Evolutionary conservation across 371 early-diverging fungal genomes (phyloP), one percentile per base, ranked within the genome.

Genomic region (Syncephalastrum racemosum): DNA sequence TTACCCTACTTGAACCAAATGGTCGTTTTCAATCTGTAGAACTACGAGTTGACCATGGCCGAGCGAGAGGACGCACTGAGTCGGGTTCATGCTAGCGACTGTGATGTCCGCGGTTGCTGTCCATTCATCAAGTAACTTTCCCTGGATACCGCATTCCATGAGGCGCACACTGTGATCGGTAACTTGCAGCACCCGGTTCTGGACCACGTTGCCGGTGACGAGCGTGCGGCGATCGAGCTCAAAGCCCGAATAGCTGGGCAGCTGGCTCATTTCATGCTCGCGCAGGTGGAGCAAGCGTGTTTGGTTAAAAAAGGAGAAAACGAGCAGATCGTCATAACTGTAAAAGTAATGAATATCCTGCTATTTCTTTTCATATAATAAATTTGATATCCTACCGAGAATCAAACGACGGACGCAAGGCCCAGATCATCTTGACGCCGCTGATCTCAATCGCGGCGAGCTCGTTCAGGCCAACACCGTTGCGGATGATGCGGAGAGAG

Each of bases 381-480:
- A 43, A 16, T 15, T 15, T 22, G 10, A 23, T 18, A 12, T 56
- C 67, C 53, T 56, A 58, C 62, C 39, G 53, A 19, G 68, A 56
- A 22, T 63, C 59, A 50, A 64, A 72, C 3, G 56, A 52, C 19
- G 81, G 63, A 18, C 82, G 66, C 56, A 94, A 57, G 6, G 92
- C 79, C 91, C 93, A 94, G 0, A 91, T 69, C 0, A 86, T 84
- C 58, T 80, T 82, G 19, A 94, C 78, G 13, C 93, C 93, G 18
- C 70, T 73, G 13, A 93, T 77, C 3, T 83, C 83, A 42, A 91
- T 62, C 0, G 79, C 68, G 0, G 87, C 90, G 16, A 87, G 67
- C 41, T 84, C 86, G 43, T 87, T 84, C 39, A 97, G 79, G 1
- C 95, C 97, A 39, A 96, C 87, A 18, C 98, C 97, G 63, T 93